Evolutionary conservation across 345 rosid species (phyloP).

Genomic region (Psidium guajava): DNA sequence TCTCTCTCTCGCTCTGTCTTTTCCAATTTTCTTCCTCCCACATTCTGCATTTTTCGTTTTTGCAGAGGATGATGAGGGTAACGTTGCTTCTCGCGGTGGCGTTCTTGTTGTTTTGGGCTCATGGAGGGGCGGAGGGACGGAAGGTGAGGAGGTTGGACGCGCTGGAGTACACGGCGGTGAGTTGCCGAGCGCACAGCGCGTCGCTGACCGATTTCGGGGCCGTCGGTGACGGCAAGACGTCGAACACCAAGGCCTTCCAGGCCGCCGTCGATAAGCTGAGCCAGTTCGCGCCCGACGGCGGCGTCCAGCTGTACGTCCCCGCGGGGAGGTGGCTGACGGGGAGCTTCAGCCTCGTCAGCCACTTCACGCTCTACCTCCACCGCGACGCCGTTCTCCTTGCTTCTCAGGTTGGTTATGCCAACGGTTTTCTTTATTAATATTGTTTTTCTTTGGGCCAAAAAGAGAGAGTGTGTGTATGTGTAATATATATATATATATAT

Average conservation of each 20-base stretch:
- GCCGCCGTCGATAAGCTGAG: constrained; percentile 50
- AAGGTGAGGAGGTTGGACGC: constrained; percentile 13
- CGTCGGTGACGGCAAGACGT: constrained; percentile 69
- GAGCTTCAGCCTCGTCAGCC: constrained; percentile 64
- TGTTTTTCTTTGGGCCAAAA: too few relatives aligned
- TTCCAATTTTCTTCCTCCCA: background rate
- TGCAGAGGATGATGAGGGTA: constrained; percentile 18
- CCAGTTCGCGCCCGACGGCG: constrained; percentile 44
- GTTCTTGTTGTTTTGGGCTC: background rate
- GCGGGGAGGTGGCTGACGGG: constrained; percentile 88
- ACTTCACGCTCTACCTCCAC: constrained; percentile 83
- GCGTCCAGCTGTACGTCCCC: constrained; percentile 70
- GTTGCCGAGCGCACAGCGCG: constrained; percentile 71
- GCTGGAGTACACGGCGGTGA: constrained; percentile 61
- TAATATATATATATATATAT: background rate
- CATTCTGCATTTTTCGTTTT: background rate
- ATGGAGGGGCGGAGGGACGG: constrained; percentile 31
- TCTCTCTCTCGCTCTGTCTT: background rate
- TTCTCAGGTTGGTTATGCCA: constrained; percentile 38
- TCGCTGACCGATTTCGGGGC: constrained; percentile 84
- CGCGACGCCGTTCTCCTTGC: constrained; percentile 78
- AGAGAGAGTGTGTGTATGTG: too few relatives aligned
- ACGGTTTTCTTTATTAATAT: background rate
- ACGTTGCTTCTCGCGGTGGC: background rate
- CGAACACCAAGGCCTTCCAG: constrained; percentile 76